Evolutionary conservation across 2,329 filamentous ascomycete genomes (phyloP).

Genomic region (Stenocarpella maydis): DNA sequence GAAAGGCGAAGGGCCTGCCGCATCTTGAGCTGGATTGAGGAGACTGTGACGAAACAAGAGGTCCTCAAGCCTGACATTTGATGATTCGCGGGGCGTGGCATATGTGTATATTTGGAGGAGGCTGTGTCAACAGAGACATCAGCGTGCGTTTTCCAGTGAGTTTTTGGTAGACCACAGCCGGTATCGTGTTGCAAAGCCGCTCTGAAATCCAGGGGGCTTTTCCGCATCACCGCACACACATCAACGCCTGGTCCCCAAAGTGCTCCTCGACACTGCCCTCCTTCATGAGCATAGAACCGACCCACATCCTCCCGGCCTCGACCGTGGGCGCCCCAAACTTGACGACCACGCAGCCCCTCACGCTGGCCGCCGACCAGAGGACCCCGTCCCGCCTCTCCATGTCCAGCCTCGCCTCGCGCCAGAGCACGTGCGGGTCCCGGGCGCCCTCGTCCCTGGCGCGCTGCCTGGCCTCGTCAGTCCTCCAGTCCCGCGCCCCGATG

Average conservation of each 20-base stretch:
- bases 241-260: constrained; percentile 83
- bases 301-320: constrained; percentile 82
- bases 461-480: constrained; percentile 57
- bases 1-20: not conserved
- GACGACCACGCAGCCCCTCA: constrained; percentile 85
- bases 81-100: not conserved
- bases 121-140: not conserved
- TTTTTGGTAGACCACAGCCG: not conserved
- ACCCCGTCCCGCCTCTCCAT: constrained; percentile 68
- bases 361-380: constrained; percentile 82
- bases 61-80: not conserved
- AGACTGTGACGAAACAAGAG: not conserved
- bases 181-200: not conserved
- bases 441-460: constrained; percentile 46
- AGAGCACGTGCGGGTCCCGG: constrained; percentile 55
- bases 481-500: constrained; percentile 83
- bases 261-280: constrained; percentile 75
- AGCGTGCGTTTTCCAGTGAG: not conserved
- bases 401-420: constrained; percentile 63
- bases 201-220: too few relatives aligned
- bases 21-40: not conserved
- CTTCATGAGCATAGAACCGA: constrained; percentile 75
- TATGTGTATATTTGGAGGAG: not conserved
- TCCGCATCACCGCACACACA: constrained; percentile 77
- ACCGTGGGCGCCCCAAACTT: constrained; percentile 88